Evolutionary conservation across 371 early-diverging fungal genomes (phyloP), one percentile per base, ranked within the genome.

Genomic region (Actinomortierella ambigua): DNA sequence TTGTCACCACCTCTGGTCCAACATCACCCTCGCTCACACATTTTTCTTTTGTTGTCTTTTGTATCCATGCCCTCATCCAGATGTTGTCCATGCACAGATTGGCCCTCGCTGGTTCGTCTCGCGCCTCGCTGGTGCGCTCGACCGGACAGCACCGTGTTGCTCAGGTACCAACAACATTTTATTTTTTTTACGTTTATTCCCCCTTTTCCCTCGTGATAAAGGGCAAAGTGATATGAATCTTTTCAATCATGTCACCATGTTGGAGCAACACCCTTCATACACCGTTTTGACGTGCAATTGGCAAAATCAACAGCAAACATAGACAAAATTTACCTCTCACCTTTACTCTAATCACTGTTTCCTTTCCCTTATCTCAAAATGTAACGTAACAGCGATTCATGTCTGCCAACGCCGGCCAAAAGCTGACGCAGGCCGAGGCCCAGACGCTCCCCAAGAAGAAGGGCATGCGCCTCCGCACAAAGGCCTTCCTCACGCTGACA

Each of bases 391-490:
- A 73, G 73, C 61, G 73, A 52, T 73, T 66, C 67, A 66, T 59
- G 50, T 62, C 73, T 22, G 66, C 73, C 27, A 59, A 65, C 23
- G 55, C 71, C 14, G 62, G 59, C 51, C 40, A 55, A 52, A 61
- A 61, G n/a, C 49, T 62, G 28, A 34, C 57, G 20, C 65, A 65
- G 62, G 63, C 71, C 20, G 62, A 59, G 41, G 53, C 55, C n/a
- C 52, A 65, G 11, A 56, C 49, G 5, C 55, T 34, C n/a, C n/a
- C n/a, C 57, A 69, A 69, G 50, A 54, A 54, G 54, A 48, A 55
- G 8, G 73, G 73, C 34, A 66, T 73, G 54, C 73, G 73, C n/a
- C 57, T 73, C 63, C 66, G 73, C 56, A 73, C 73, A 44, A 73
- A 73, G 63, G 59, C 60, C 42, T 46, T 73, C 47, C 49, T 73